Conservation (phyloP, 345 rosid species). For the Xanthoceras sorbifolium region DNA sequence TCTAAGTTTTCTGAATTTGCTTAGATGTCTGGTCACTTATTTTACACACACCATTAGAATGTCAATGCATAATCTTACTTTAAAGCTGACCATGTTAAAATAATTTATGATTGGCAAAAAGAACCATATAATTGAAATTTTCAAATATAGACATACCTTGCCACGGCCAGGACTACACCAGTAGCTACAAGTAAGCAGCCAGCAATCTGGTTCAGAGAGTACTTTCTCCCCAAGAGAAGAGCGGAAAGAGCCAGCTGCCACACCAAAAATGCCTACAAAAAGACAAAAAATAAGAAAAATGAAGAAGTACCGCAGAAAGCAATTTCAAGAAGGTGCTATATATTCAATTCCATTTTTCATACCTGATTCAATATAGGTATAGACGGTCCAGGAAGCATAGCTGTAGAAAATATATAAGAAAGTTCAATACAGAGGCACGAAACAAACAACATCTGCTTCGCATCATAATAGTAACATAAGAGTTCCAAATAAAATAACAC, state of each 20-base stretch:
- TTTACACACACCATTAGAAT: not conserved
- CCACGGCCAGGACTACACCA: constrained; percentile 78
- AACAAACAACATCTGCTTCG: not conserved
- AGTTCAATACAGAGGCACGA: constrained; percentile 12
- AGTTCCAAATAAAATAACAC: not conserved
- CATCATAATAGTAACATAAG: not conserved
- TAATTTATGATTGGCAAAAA: not conserved
- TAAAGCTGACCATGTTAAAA: not conserved
- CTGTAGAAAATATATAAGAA: constrained; percentile 39
- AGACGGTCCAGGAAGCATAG: constrained; percentile 90
- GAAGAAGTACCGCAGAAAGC: not conserved
- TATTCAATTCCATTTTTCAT: not conserved
- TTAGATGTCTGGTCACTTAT: not conserved
- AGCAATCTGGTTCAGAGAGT: constrained; percentile 54
- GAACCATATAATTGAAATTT: not conserved
- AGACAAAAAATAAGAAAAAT: not conserved
- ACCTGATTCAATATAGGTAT: constrained; percentile 89
- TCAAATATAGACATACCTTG: constrained; percentile 45
- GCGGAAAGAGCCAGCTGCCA: constrained; percentile 79
- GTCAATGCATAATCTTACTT: not conserved
- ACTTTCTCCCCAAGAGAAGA: constrained; percentile 61
- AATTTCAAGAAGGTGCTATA: not conserved
- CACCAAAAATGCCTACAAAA: constrained; percentile 74
- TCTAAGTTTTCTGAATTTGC: not conserved
- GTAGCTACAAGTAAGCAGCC: constrained; percentile 84